A percentile compares a stretch with the other conserved stretches of the same genome.
Evolutionary conservation across 768 basidiomycete species (phyloP).

Genomic region (Psilocybe subaeruginosa): DNA sequence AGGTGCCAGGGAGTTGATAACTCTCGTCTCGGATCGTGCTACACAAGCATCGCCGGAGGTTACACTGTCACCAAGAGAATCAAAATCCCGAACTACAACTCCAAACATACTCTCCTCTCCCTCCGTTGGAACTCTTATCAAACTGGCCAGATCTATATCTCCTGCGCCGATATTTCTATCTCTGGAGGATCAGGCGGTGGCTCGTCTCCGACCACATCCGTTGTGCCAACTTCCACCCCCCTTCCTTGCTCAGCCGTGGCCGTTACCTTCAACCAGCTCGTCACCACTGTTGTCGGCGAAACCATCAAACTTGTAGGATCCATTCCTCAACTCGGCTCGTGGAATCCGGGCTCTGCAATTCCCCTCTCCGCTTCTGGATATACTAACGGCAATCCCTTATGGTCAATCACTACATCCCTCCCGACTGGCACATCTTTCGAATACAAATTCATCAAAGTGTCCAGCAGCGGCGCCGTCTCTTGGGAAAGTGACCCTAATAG

Average conservation of each 20-base stretch:
- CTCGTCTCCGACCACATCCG: background rate
- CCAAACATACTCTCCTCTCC: conserved; percentile 4
- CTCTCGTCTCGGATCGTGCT: conserved; percentile 7
- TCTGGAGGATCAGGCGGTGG: background rate
- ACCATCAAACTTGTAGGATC: conserved; percentile 8
- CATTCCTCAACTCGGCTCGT: conserved; percentile 6
- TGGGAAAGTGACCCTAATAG: conserved; percentile 10
- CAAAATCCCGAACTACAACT: conserved; percentile 6
- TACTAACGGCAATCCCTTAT: conserved; percentile 2
- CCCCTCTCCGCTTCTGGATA: conserved; percentile 4
- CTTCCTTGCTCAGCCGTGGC: background rate
- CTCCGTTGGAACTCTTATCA: conserved; percentile 4
- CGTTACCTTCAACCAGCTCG: conserved; percentile 7
- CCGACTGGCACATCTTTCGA: conserved; percentile 1
- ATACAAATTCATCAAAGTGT: conserved; percentile 10
- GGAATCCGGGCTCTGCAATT: background rate
- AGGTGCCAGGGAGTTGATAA: conserved; percentile 9
- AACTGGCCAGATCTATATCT: conserved; percentile 1
- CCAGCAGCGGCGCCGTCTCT: conserved; percentile 7
- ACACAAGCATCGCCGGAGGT: conserved; percentile 4
- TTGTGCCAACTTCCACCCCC: background rate
- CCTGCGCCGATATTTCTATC: conserved; percentile 2
- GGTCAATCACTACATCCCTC: background rate
- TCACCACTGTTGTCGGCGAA: conserved; percentile 6
- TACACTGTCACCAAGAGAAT: conserved; percentile 9